phyloP scores from a whole-genome alignment of 257 asterid species.

The Ilex asprella region DNA sequence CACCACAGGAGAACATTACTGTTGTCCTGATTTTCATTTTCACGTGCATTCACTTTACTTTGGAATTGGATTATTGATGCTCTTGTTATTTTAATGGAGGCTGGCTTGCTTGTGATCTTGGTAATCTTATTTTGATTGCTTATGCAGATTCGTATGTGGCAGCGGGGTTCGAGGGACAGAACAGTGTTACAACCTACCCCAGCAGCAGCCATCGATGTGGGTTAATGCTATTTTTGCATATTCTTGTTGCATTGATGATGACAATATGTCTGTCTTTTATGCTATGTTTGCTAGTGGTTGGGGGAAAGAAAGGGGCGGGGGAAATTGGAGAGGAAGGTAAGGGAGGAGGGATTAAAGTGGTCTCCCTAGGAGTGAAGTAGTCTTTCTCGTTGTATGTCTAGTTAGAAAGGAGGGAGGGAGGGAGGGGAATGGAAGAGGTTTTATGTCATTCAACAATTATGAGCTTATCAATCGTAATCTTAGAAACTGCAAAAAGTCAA shows the following conservation, averaged over 20 bases:
- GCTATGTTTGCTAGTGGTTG: no score
- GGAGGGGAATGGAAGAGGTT: no score
- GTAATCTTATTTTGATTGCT: conserved; percentile 1
- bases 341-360: not conserved
- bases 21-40: not conserved
- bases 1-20: no score
- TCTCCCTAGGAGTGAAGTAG: not conserved
- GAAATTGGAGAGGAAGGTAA: no score
- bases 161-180: conserved; percentile 84
- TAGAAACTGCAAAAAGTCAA: no score
- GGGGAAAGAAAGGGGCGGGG: not conserved
- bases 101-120: not conserved
- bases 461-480: no score
- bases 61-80: not conserved
- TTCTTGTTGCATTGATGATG: not conserved
- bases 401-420: not conserved
- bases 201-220: conserved; percentile 96
- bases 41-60: conserved; percentile 2
- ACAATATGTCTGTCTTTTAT: not conserved
- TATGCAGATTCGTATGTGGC: conserved; percentile 90
- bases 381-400: not conserved
- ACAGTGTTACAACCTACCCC: conserved; percentile 89
- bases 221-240: conserved; percentile 25
- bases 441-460: no score
- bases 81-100: not conserved